Evolutionary conservation across 164 flowering plant species (phyloP), one percentile per base, ranked within the genome.

Genomic region (Akebia trifoliata): DNA sequence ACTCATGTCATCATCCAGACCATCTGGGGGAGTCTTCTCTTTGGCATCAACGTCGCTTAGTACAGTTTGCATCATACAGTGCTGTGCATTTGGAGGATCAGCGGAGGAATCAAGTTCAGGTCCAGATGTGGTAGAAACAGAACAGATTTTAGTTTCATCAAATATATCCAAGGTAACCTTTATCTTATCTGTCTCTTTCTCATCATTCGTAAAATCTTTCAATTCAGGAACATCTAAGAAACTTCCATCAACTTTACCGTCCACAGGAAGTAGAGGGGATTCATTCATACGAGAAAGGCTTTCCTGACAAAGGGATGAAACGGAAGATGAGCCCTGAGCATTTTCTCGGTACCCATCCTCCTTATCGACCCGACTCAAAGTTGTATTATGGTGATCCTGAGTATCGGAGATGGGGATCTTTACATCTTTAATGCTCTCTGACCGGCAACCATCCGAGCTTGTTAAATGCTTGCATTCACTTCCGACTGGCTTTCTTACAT

Each of bases 401-500:
- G 34, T 40, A 57, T 17, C 10, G 40, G 64, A 50, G 6, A 17
- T 9, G 14, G 50, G 47, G 30, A 48, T 21, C 17, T 60, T 34
- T 15, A 48, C 44, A 32, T 55, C 60, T 22, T 55, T 29, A 36
- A 17, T 20, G 35, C 25, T 32, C 12, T 29, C 54, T 11, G 6
- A 30, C 28, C 36, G 48, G 28, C 57, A 57, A 37, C 29, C 45
- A 52, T 45, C 50, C 18, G 66, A 26, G 35, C 54, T 25, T 47
- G 48, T 45, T 45, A 59, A 61, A 29, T 20, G 45, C 54, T 53
- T 62, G 28, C 15, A 9, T 66, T 60, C 55, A 22, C 30, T 31
- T 73, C 85, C 64, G 83, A 49, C 45, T 61, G 64, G 52, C 57
- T 72, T 70, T 35, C 38, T 48, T 2, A 10, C 40, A 40, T 44